Conservation (phyloP, 1,284 basidiomycete genomes). For the Fistulina hepatica region DNA sequence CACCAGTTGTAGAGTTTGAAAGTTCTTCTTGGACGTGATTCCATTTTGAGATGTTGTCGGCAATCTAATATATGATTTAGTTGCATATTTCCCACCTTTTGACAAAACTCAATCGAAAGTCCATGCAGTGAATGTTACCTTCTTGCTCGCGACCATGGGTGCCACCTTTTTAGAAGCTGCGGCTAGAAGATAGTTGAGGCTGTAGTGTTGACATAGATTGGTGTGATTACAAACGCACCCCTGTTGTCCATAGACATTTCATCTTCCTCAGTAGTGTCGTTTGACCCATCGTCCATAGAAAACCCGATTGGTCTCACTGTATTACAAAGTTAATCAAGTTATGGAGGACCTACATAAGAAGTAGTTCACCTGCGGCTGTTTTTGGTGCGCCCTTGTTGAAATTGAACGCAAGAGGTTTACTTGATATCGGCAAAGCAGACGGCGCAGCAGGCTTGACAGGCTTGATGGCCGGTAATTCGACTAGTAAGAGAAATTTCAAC, state of each 20-base stretch:
- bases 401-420: constrained; percentile 67
- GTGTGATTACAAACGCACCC: constrained; percentile 27
- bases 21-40: constrained; percentile 86
- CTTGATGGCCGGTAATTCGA: constrained; percentile 19
- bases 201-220: neutral
- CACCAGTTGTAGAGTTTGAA: constrained; percentile 29
- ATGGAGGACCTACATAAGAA: constrained; percentile 2
- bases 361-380: too few relatives aligned
- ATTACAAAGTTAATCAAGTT: constrained; percentile 17
- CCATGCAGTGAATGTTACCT: constrained; percentile 39
- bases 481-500: constrained; percentile 6
- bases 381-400: constrained; percentile 44
- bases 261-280: constrained; percentile 30
- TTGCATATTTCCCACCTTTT: too few relatives aligned
- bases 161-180: constrained; percentile 63
- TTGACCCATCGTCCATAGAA: constrained; percentile 38
- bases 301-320: constrained; percentile 41
- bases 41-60: constrained; percentile 89
- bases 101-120: constrained; percentile 1
- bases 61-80: constrained; percentile 42
- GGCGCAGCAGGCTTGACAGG: constrained; percentile 32
- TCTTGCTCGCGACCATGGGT: constrained; percentile 79
- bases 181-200: too few relatives aligned
- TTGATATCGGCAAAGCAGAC: constrained; percentile 57
- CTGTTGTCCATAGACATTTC: constrained; percentile 45